Evolutionary conservation across 1,284 basidiomycete species (phyloP).

Genomic region (Microbotryomycetes sp.): DNA sequence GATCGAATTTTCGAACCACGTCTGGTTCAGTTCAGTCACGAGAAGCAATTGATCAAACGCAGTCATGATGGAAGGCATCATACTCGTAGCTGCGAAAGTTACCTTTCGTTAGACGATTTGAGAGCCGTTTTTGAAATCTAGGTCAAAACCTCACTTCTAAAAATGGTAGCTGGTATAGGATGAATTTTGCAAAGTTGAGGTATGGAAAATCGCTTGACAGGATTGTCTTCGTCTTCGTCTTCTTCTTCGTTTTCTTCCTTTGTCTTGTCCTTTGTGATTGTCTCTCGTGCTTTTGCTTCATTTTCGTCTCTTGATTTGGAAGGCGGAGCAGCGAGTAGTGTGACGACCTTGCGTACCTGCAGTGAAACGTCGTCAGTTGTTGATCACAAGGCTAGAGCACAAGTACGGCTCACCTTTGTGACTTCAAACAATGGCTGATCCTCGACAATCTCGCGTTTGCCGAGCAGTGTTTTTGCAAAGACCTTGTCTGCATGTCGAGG

Average conservation of each 20-base stretch:
- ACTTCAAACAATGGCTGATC: slow-evolving; percentile 68
- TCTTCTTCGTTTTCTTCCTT: background rate
- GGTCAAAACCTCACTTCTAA: too few relatives aligned
- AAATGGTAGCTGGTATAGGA: slow-evolving; percentile 58
- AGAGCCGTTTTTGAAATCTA: too few relatives aligned
- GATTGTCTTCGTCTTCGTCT: slow-evolving; percentile 5
- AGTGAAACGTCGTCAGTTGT: background rate
- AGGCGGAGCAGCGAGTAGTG: slow-evolving; percentile 36
- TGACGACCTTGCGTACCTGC: background rate
- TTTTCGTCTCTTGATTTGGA: too few relatives aligned
- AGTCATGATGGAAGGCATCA: slow-evolving; percentile 63
- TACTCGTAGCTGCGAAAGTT: slow-evolving; percentile 56
- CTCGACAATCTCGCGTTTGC: slow-evolving; percentile 53
- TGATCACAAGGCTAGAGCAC: background rate
- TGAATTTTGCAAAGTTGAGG: slow-evolving; percentile 66
- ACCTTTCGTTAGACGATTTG: too few relatives aligned
- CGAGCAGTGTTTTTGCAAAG: slow-evolving; percentile 49
- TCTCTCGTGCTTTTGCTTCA: too few relatives aligned
- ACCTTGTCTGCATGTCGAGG: background rate
- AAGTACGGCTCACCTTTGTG: slow-evolving; percentile 41
- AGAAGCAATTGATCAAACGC: slow-evolving; percentile 64
- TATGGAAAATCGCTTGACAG: slow-evolving; percentile 62
- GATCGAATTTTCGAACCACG: slow-evolving; percentile 57
- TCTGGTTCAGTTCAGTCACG: slow-evolving; percentile 67
- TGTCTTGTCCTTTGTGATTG: too few relatives aligned